These are phyloP conservation scores for Citrus australasica DNA, from an alignment of 345 rosid genomes.

Conservation along the genomic window DNA sequence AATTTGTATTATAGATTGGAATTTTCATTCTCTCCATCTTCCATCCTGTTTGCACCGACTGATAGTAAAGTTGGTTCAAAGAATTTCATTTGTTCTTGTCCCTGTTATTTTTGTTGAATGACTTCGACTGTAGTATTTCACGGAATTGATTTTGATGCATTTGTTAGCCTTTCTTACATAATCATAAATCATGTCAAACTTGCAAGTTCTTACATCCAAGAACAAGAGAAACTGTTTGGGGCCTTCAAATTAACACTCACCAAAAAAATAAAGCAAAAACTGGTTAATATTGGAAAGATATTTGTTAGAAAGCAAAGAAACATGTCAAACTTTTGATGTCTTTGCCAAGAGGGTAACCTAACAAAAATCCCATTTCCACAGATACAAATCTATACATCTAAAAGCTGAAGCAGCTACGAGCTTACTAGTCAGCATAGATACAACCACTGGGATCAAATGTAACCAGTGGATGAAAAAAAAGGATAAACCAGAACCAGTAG, in stretches of 20 bases:
- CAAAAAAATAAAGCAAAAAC: background rate
- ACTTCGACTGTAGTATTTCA: too few relatives aligned
- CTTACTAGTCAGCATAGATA: background rate
- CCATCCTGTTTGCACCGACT: background rate
- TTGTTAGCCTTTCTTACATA: too few relatives aligned
- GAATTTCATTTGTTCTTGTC: background rate
- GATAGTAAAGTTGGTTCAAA: background rate
- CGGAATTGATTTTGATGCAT: background rate
- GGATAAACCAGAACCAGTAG: background rate
- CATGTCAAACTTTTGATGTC: background rate
- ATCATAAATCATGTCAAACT: background rate
- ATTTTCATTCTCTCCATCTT: background rate
- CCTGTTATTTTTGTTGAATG: background rate
- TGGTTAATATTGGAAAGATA: background rate
- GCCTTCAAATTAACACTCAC: background rate
- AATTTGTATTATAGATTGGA: background rate
- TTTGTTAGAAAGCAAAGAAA: background rate
- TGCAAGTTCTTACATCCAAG: background rate
- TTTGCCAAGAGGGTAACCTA: background rate
- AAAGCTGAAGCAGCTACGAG: background rate
- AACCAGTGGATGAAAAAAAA: background rate
- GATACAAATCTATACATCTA: slow-evolving; percentile 4
- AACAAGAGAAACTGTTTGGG: background rate
- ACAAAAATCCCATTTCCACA: background rate
- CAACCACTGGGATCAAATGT: background rate